A percentile compares a stretch with the other conserved stretches of the same genome.
These are phyloP conservation scores for Chaetoscypha palmicola DNA, from an alignment of 2,329 filamentous ascomycete species.

Conservation along the genomic window DNA sequence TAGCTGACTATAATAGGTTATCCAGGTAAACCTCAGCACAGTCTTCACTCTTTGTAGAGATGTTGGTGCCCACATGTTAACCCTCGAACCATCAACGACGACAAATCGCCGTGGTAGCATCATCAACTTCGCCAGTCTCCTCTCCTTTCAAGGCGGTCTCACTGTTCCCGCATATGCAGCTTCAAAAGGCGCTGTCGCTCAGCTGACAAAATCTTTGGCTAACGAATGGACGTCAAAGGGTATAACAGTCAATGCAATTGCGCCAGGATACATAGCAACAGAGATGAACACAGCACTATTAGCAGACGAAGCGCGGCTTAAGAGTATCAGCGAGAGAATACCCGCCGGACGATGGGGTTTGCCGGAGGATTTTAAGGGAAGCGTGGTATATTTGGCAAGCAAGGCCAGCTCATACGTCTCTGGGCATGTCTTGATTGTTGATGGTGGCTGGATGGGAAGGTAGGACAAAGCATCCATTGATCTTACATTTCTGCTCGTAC, in stretches of 20 bases:
- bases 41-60: slow-evolving; percentile 76
- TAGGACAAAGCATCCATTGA: too few relatives aligned
- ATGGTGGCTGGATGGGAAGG: slow-evolving; percentile 84
- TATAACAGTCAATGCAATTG: slow-evolving; percentile 80
- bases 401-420: slow-evolving; percentile 73
- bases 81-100: slow-evolving; percentile 56
- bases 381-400: slow-evolving; percentile 69
- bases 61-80: slow-evolving; percentile 71
- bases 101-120: slow-evolving; percentile 64
- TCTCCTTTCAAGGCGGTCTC: slow-evolving; percentile 87
- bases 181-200: slow-evolving; percentile 75
- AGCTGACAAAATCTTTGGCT: slow-evolving; percentile 57
- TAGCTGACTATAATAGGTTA: slow-evolving; percentile 35
- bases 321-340: slow-evolving; percentile 71
- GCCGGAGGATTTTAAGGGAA: slow-evolving; percentile 84
- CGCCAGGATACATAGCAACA: slow-evolving; percentile 85
- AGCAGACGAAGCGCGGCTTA: slow-evolving; percentile 59
- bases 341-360: slow-evolving; percentile 77
- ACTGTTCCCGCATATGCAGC: slow-evolving; percentile 86
- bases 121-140: slow-evolving; percentile 77
- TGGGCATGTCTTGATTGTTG: slow-evolving; percentile 75
- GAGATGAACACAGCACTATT: slow-evolving; percentile 88
- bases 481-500: too few relatives aligned
- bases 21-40: slow-evolving; percentile 79
- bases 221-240: slow-evolving; percentile 83